These are phyloP conservation scores for Fraxinus platypoda DNA, from an alignment of 305 asterid genomes.

Conservation along the genomic window DNA sequence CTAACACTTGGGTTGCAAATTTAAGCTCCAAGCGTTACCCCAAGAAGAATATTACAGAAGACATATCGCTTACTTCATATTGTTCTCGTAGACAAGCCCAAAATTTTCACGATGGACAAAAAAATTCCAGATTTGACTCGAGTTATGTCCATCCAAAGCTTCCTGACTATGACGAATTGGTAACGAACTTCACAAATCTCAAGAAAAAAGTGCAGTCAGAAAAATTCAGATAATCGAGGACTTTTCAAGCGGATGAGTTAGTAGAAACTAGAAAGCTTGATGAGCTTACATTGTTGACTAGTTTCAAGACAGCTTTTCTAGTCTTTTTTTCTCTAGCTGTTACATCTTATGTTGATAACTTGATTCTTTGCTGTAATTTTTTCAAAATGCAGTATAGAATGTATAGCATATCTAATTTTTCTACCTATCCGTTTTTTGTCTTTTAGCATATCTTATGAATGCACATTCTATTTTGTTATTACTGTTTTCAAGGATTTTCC, in stretches of 20 bases:
- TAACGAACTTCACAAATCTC: constrained; percentile 21
- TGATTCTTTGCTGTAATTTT: not conserved
- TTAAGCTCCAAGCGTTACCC: not conserved
- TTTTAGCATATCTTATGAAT: not conserved
- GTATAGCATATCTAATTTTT: not conserved
- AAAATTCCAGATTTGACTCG: not conserved
- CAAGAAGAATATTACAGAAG: not conserved
- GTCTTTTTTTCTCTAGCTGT: not conserved
- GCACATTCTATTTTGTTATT: not conserved
- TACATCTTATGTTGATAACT: not conserved
- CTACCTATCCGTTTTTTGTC: not conserved
- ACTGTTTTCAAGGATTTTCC: not conserved
- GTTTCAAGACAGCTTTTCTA: not conserved
- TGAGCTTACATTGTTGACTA: not conserved
- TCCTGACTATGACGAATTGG: constrained; percentile 31
- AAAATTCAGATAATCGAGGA: not conserved
- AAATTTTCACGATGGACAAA: not conserved
- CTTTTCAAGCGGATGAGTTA: constrained; percentile 17
- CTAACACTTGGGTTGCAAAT: not conserved
- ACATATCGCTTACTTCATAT: not conserved
- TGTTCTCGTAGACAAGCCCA: not conserved
- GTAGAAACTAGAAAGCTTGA: constrained; percentile 8
- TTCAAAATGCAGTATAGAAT: not conserved
- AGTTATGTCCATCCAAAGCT: constrained; percentile 34
- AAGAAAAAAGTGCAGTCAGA: constrained; percentile 15